Evolutionary conservation across 148 eudicot genomes (phyloP).

Genomic region (Chenopodium berlandieri): DNA sequence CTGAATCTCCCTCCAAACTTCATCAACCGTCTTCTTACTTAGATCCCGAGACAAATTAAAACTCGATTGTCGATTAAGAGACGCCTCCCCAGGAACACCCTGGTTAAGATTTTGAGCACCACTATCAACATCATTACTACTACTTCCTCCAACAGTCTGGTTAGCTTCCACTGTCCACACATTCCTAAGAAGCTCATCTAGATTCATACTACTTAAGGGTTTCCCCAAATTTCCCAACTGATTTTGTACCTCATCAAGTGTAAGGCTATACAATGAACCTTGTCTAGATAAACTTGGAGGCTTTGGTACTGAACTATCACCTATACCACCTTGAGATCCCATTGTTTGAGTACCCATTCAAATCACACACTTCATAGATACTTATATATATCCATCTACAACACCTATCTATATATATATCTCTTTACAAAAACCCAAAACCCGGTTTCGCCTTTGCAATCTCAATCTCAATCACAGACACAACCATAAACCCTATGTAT

Average conservation of each 20-base stretch:
- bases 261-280: conserved; percentile 81
- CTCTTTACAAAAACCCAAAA: background rate
- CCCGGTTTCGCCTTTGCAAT: background rate
- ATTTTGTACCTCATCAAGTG: conserved; percentile 86
- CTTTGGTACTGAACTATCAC: conserved; percentile 42
- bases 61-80: conserved; percentile 51
- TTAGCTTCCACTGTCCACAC: conserved; percentile 68
- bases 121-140: conserved; percentile 27
- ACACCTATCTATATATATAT: conserved; percentile 11
- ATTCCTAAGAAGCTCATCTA: conserved; percentile 83
- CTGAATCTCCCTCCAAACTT: conserved; percentile 87
- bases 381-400: conserved; percentile 16
- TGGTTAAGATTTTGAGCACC: conserved; percentile 34
- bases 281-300: conserved; percentile 51
- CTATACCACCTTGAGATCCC: conserved; percentile 76
- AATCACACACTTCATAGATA: conserved; percentile 20
- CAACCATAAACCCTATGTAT: conserved; percentile 1
- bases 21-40: conserved; percentile 86
- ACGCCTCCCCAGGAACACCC: conserved; percentile 24
- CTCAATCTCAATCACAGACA: conserved; percentile 20
- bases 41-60: conserved; percentile 54
- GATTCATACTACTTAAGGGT: conserved; percentile 88
- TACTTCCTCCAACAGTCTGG: conserved; percentile 30
- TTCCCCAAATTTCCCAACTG: conserved; percentile 96
- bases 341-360: conserved; percentile 70